Base-by-base conservation (phyloP, 1,139 yeast species). In the Saccharomycopsis crataegensis region DNA sequence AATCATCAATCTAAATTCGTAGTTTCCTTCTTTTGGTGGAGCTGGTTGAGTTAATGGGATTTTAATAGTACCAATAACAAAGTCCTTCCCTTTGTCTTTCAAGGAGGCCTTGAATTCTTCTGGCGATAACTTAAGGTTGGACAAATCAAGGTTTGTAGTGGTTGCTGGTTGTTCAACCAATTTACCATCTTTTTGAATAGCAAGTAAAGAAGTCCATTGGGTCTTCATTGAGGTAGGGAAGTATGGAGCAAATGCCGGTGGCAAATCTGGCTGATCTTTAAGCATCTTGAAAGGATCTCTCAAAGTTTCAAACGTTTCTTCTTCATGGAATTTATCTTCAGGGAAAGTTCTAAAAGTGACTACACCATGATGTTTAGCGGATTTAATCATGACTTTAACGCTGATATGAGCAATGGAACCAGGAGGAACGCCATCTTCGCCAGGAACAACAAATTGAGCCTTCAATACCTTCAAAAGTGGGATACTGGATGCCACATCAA, bases 381-480 rank as follows among this genome's bases (percentile, higher is more conserved):
- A 86, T 62, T 84, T 82, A 43, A 88, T 81, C 49, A 88, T 70
- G 58, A 87, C 85, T 67, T 89, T 89, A 44, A 94, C 62, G 34
- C 82, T 81, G 58, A 94, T 72, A 66, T 88, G 91, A 9, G 89
- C 82, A 57, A 78, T 79, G 1, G 98, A 80, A 48, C 72, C 68
- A 40, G 97, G 95, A 2, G 96, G 79, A 11, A 93, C 86, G 40
- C 75, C 73, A 33, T 72, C 68, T 71, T 91, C 98, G 42, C 98
- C 99, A 3, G 96, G 95, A 46, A 91, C 96, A 59, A 80, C 78
- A 69, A 91, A 89, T 56, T 78, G 80, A 48, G 96, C 83, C 52
- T 80, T 80, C 46, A 90, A 61, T 22, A 91, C 72, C 62, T 86
- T 82, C 56, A 93, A 70, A 48, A 75, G 71, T 45, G 98, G 97